A percentile compares a stretch with the other conserved stretches of the same genome.
Conservation (phyloP, 257 asterid species). For the Pogostemon cablin region DNA sequence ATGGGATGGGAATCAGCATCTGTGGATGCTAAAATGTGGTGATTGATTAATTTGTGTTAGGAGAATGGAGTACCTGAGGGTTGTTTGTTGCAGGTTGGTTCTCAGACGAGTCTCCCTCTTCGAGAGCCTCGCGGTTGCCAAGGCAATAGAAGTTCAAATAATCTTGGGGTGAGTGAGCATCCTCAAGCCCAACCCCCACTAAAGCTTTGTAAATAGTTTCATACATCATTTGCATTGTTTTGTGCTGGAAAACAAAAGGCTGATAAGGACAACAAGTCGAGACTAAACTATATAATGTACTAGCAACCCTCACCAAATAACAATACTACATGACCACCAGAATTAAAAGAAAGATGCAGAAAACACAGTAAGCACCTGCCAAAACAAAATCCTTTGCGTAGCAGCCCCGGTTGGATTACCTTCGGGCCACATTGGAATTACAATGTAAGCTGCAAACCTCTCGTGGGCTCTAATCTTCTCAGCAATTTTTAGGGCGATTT, state of each 20-base stretch:
- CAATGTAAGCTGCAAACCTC: constrained; percentile 90
- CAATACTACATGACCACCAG: background rate
- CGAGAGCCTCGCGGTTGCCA: constrained; percentile 81
- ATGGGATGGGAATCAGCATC: background rate
- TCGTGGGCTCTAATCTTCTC: constrained; percentile 83
- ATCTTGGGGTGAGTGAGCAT: constrained; percentile 80
- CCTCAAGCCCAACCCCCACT: constrained; percentile 94
- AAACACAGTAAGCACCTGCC: constrained; percentile 67
- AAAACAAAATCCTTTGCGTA: constrained; percentile 87
- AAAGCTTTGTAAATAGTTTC: constrained; percentile 91
- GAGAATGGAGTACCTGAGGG: constrained; percentile 67
- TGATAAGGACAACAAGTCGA: background rate
- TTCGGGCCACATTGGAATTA: constrained; percentile 99
- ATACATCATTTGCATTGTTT: constrained; percentile 99
- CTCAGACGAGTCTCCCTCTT: constrained; percentile 41
- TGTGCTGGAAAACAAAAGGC: constrained; percentile 53
- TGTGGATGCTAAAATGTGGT: background rate
- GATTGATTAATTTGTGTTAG: background rate
- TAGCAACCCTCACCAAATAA: background rate
- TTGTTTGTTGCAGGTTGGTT: constrained; percentile 57
- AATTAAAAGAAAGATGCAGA: background rate
- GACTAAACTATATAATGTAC: background rate
- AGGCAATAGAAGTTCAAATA: constrained; percentile 88
- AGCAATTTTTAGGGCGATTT: constrained; percentile 85
- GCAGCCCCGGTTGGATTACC: constrained; percentile 98